These are phyloP conservation scores for Haberlea rhodopensis DNA, from an alignment of 257 asterid species.

Conservation along the genomic window DNA sequence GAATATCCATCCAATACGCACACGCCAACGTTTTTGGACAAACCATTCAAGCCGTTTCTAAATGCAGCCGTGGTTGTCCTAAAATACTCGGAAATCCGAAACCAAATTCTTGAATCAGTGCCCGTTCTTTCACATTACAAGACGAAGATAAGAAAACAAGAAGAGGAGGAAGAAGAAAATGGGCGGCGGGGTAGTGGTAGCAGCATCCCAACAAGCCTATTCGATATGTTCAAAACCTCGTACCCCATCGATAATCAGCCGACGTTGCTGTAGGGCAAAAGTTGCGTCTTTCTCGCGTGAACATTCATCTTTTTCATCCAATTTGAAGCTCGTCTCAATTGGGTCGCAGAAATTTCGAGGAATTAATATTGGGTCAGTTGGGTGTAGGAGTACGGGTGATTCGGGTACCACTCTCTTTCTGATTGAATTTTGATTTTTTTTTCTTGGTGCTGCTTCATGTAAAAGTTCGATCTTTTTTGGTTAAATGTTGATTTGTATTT, in stretches of 20 bases:
- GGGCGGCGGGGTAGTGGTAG: conserved; percentile 37
- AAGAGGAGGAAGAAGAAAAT: conserved; percentile 12
- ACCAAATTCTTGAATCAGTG: too few relatives aligned
- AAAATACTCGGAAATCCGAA: not conserved
- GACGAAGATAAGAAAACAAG: too few relatives aligned
- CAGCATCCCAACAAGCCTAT: conserved; percentile 27
- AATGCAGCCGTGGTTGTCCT: not conserved
- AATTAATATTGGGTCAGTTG: conserved; percentile 37
- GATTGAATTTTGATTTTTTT: not conserved
- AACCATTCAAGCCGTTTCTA: not conserved
- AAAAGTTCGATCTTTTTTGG: not conserved
- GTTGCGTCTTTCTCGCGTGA: conserved; percentile 15
- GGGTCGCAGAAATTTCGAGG: conserved; percentile 24
- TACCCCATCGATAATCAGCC: conserved; percentile 12
- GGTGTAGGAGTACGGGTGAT: conserved; percentile 39
- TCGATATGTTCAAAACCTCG: conserved; percentile 22
- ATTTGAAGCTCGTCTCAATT: conserved; percentile 21
- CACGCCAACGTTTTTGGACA: not conserved
- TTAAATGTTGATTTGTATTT: not conserved
- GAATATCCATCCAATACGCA: not conserved
- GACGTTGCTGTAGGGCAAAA: conserved; percentile 8
- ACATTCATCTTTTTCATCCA: conserved; percentile 20
- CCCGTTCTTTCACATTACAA: too few relatives aligned
- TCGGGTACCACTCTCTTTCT: conserved; percentile 29
- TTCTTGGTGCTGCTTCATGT: not conserved